Base-by-base conservation (phyloP, 495 filamentous ascomycete genomes). In the Margaritispora aquatica region DNA sequence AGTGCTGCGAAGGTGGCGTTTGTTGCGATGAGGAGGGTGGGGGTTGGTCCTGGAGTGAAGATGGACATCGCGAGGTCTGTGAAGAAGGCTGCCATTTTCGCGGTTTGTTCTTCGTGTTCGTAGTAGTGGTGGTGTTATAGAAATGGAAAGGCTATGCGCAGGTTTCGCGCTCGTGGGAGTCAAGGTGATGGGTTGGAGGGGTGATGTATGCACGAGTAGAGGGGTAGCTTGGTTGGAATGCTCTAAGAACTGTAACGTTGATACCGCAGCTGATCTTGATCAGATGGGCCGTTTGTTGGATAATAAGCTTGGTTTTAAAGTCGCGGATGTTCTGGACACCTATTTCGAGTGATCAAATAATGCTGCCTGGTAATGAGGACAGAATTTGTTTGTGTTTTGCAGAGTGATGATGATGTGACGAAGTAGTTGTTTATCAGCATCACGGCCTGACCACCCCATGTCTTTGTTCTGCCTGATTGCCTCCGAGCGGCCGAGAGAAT, bases 1-100 rank as follows among this genome's bases (percentile, higher is more conserved):
- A 98, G 84, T 19, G 84, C 81, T 29, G 87, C 90, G 69, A 98
- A 98, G 51, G 88, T 84, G 65, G 77, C 84, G 73, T 98, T 97
- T 55, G 94, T 96, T 31, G 95, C 95, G 68, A 95, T 73, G 20
- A 97, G 74, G 38, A 98, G 85, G 23, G 89, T 88, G 1, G 85
- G 88, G 0, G 92, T 98, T 50, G 94, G 63, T 9, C 66, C 66
- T 2, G 66, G 64, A 2, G 64, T 69, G 57, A 69, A 69, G 79
- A 98, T 83, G 66, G 91, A 96, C 65, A 83, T 80, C 87, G 90
- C 95, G 57, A 98, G 86, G 55, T 90, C 82, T 57, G 81, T 77
- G 57, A 96, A 59, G 71, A 98, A 97, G 64, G 82, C 77, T 19
- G 85, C 81, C 92, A 97, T 97, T 44, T 9, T 44, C 2, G 15